These are phyloP conservation scores for Citropsis articulata DNA, from an alignment of 345 rosid species.

Conservation along the genomic window DNA sequence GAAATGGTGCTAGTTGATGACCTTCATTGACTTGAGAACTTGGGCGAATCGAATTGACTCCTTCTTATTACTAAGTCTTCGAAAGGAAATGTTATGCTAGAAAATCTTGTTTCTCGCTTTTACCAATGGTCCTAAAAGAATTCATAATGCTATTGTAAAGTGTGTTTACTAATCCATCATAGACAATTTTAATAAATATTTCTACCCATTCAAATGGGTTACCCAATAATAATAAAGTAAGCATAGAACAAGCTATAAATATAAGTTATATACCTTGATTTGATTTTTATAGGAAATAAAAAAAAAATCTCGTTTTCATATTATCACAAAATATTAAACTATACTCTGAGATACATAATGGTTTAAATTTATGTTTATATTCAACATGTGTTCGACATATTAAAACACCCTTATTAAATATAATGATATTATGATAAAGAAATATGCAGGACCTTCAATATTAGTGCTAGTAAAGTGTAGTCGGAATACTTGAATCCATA, in stretches of 20 bases:
- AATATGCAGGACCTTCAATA: no score
- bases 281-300: neutral
- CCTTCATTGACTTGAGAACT: slow-evolving; percentile 23
- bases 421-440: no score
- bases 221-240: neutral
- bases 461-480: no score
- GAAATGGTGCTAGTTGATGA: slow-evolving; percentile 13
- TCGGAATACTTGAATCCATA: neutral
- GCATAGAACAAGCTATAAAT: neutral
- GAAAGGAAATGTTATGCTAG: neutral
- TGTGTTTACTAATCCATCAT: neutral
- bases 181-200: neutral
- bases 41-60: slow-evolving; percentile 20
- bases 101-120: neutral
- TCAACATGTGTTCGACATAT: no score
- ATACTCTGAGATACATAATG: neutral
- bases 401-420: no score
- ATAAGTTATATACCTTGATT: no score
- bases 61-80: neutral
- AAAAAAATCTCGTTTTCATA: neutral
- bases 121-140: neutral
- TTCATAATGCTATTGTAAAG: slow-evolving; percentile 1
- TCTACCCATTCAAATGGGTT: neutral
- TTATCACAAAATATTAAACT: neutral
- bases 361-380: no score